Evolutionary conservation across 257 asterid genomes (phyloP).

Genomic region (Rauvolfia tetraphylla): DNA sequence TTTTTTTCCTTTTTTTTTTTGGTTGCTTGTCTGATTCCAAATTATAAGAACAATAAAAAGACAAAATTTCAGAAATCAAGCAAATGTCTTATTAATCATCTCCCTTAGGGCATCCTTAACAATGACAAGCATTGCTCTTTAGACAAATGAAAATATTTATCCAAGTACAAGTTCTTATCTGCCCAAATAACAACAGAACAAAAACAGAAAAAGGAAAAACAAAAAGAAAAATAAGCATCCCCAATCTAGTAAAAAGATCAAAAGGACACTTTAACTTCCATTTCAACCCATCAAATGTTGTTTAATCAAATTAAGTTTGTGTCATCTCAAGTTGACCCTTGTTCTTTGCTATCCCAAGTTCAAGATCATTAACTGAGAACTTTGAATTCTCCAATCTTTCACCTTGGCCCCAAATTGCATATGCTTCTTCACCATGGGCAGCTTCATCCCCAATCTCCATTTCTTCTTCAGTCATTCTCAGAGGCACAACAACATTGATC

Average conservation of each 20-base stretch:
- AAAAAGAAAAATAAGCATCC: neutral
- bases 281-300: neutral
- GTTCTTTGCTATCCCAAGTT: neutral
- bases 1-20: too few species aligned
- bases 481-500: conserved; percentile 45
- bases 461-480: conserved; percentile 66
- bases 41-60: neutral
- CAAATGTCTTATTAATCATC: neutral
- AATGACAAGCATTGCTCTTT: neutral
- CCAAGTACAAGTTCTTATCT: neutral
- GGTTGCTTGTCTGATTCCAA: too few species aligned
- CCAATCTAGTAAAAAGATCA: neutral
- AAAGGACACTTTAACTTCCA: neutral
- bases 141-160: neutral
- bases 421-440: conserved; percentile 76
- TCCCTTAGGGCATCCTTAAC: neutral
- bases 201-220: neutral
- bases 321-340: conserved; percentile 20
- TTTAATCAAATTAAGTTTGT: neutral
- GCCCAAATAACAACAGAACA: neutral
- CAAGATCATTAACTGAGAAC: conserved; percentile 41
- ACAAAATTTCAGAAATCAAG: neutral
- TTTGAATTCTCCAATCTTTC: conserved; percentile 50
- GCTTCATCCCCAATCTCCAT: conserved; percentile 77
- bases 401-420: conserved; percentile 80